phyloP scores from a whole-genome alignment of 148 eudicot genomes.

The Silene conica region DNA sequence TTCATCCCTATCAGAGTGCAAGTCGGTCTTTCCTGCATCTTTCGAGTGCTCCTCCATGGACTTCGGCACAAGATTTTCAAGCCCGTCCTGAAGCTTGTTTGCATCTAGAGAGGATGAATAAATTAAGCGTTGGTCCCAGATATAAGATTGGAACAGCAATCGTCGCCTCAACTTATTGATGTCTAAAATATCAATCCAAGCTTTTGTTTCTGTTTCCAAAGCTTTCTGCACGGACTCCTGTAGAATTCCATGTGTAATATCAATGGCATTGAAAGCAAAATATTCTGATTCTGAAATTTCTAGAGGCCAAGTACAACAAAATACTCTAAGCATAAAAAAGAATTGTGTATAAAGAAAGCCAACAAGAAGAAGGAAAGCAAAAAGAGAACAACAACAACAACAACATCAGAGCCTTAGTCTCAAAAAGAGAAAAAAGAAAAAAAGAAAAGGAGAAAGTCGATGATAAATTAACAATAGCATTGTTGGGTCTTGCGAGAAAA shows the following conservation, averaged over 20 bases:
- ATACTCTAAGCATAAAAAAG: neutral
- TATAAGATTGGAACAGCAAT: slow-evolving; percentile 68
- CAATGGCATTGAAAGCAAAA: neutral
- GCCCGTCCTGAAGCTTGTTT: slow-evolving; percentile 23
- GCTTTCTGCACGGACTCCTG: slow-evolving; percentile 64
- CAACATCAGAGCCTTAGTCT: too few species aligned
- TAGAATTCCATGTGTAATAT: slow-evolving; percentile 16
- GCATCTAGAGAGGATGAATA: slow-evolving; percentile 48
- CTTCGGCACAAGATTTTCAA: slow-evolving; percentile 25
- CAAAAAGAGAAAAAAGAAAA: too few species aligned
- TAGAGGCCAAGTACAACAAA: neutral
- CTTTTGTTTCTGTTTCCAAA: slow-evolving; percentile 40
- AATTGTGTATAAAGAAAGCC: neutral
- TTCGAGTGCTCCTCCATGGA: slow-evolving; percentile 28
- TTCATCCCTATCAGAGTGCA: slow-evolving; percentile 20
- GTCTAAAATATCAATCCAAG: slow-evolving; percentile 69
- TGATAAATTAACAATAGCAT: neutral
- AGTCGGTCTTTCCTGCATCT: slow-evolving; percentile 18
- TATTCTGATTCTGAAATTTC: neutral
- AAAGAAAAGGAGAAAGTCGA: neutral
- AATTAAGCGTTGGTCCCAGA: slow-evolving; percentile 84
- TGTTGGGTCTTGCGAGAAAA: neutral
- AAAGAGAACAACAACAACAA: too few species aligned
- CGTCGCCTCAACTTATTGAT: slow-evolving; percentile 70
- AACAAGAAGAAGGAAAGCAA: neutral